phyloP scores from a whole-genome alignment of 495 filamentous ascomycete species.

The Penicillium turbatum region DNA sequence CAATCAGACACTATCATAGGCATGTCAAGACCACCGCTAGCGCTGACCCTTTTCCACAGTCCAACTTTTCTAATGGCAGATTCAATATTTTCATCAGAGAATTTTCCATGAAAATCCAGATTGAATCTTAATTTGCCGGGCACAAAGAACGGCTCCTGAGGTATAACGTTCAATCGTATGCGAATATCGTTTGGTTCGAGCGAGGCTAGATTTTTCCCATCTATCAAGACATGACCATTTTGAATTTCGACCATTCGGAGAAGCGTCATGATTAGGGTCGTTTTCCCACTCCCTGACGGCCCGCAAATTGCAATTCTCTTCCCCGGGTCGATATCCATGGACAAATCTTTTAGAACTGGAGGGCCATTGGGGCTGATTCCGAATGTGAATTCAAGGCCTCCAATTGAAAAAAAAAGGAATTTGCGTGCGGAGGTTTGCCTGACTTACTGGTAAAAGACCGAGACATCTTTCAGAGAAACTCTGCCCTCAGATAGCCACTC shows the following conservation, averaged over 20 bases:
- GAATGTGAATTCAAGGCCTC: no score
- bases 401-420: no score
- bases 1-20: conserved; percentile 9
- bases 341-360: conserved; percentile 19
- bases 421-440: no score
- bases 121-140: conserved; percentile 7
- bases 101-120: background rate
- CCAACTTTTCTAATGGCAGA: conserved; percentile 14
- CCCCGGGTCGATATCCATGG: conserved; percentile 5
- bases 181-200: conserved; percentile 29
- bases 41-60: conserved; percentile 23
- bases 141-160: conserved; percentile 41
- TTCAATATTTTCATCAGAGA: background rate
- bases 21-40: conserved; percentile 13
- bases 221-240: background rate
- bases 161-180: conserved; percentile 31
- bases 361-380: background rate
- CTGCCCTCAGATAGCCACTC: no score
- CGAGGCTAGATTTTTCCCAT: conserved; percentile 22
- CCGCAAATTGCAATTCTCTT: no score
- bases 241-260: background rate
- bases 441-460: no score
- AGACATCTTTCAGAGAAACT: no score
- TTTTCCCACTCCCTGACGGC: conserved; percentile 8
- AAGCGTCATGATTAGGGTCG: background rate